Base-by-base conservation (phyloP, 1,284 basidiomycete genomes). In the Nidula niveotomentosa region DNA sequence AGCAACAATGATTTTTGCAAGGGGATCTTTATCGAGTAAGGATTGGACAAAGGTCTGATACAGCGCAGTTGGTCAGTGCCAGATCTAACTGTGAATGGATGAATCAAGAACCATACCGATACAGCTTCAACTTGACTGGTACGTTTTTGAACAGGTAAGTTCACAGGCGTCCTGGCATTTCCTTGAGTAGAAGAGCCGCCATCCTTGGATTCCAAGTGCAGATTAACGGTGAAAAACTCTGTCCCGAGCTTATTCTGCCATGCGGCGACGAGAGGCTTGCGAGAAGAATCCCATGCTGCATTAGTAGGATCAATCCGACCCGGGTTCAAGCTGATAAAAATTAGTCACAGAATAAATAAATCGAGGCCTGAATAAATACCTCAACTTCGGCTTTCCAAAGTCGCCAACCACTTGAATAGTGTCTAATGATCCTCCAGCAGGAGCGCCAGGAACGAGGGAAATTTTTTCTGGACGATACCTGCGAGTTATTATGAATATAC, bases 211-310 rank as follows among this genome's bases (percentile, higher is more conserved):
- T 76, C 77, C 52, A 84, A 73, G 63, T 88, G 85, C 7, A 86
- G 70, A 62, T 86, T 85, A 57, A 87, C 72, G 6, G 84, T 85
- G 67, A 80, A 85, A 59, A 86, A 76, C 2, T 74, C 72, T 8
- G 70, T 58, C 9, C 82, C 82, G 4, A 65, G 63, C 4, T 69
- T 56, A 1, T 81, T 83, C 58, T 76, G 65, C 82, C 84, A 86
- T 48, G 76, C 75, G 1, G 84, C 84, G 6, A 79, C 84, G 12
- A 88, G 71, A 0, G 86, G 85, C 64, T 88, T 87, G 51, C 85
- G 77, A 6, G 83, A 79, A 17, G 74, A 71, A n/a, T 71, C 71
- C 84, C 85, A 88, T 4, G 81, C 83, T 13, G 65, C 49, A 61
- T 80, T 81, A 9, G 67, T 73, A 3, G 86, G 85, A 47, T 85